Conservation (phyloP, 2,329 filamentous ascomycete genomes). For the Knoxdaviesia capensis region DNA sequence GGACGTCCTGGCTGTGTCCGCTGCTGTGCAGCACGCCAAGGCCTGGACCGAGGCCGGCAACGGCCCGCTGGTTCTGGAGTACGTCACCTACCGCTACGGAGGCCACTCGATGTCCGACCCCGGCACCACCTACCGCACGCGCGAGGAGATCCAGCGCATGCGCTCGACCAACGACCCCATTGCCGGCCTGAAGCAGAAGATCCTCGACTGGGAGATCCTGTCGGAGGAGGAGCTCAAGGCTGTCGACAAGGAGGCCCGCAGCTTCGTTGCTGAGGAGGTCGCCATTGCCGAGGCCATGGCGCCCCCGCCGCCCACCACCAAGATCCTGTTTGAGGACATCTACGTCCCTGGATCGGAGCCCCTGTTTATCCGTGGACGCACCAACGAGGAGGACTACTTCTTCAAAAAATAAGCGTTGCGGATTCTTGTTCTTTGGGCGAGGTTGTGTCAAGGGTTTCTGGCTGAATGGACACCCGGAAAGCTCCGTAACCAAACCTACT, state of each 20-base stretch:
- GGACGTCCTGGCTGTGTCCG: constrained; percentile 96
- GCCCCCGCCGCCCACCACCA: constrained; percentile 52
- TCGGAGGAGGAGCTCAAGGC: constrained; percentile 89
- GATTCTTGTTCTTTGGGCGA: no score
- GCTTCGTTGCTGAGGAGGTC: constrained; percentile 74
- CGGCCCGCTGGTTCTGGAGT: constrained; percentile 91
- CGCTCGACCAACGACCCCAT: constrained; percentile 97
- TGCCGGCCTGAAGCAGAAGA: constrained; percentile 92
- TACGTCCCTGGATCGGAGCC: constrained; percentile 82
- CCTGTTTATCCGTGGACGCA: constrained; percentile 68
- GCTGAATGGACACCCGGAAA: no score
- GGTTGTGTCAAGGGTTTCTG: no score
- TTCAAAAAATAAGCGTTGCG: constrained; percentile 17
- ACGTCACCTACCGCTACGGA: constrained; percentile 97
- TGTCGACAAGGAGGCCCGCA: constrained; percentile 85
- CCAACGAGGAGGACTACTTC: constrained; percentile 86
- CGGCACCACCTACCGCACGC: constrained; percentile 95
- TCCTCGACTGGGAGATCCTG: constrained; percentile 84
- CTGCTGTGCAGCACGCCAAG: constrained; percentile 85
- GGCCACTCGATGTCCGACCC: constrained; percentile 99
- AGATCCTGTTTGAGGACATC: constrained; percentile 91
- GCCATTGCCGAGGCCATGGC: constrained; percentile 77
- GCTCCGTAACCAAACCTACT: no score
- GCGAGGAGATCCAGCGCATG: constrained; percentile 99
- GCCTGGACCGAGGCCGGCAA: constrained; percentile 67